These are phyloP conservation scores for Fusarium sp. DNA, from an alignment of 2,329 filamentous ascomycete genomes.

Conservation along the genomic window DNA sequence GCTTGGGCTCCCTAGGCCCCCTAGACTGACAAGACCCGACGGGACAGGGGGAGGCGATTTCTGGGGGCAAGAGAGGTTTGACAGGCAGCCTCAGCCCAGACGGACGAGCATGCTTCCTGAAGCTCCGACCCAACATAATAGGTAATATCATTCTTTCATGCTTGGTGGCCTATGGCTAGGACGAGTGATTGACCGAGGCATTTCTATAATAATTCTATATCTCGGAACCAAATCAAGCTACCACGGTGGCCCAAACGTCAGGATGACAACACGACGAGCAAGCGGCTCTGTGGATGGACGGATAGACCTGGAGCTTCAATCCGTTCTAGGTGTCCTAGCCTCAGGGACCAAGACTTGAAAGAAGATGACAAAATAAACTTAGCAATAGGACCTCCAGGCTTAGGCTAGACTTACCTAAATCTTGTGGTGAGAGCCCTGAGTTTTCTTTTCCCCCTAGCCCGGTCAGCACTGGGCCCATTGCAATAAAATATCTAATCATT, in stretches of 20 bases:
- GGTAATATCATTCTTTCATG: not conserved
- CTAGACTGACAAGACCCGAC: not conserved
- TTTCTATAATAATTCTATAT: not conserved
- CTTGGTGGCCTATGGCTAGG: not conserved
- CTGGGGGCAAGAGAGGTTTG: not conserved
- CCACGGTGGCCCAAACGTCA: slow-evolving; percentile 20
- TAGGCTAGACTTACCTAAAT: too few relatives aligned
- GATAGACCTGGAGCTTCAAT: too few relatives aligned
- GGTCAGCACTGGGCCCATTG: slow-evolving; percentile 27
- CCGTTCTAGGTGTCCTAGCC: not conserved
- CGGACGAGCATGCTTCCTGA: slow-evolving; percentile 7
- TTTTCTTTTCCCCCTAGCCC: too few relatives aligned
- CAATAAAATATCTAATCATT: slow-evolving; percentile 27
- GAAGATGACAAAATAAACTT: too few relatives aligned
- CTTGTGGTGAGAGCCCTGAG: too few relatives aligned
- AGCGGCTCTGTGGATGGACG: not conserved
- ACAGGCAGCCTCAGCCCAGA: not conserved
- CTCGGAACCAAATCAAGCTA: not conserved
- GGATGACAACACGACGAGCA: not conserved
- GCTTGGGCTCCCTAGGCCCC: slow-evolving; percentile 10
- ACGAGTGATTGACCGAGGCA: slow-evolving; percentile 5
- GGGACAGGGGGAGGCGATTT: slow-evolving; percentile 26
- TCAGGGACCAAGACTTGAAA: too few relatives aligned
- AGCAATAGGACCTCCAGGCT: too few relatives aligned
- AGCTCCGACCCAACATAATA: not conserved